Evolutionary conservation across 257 asterid species (phyloP).

Genomic region (Prunella vulgaris): DNA sequence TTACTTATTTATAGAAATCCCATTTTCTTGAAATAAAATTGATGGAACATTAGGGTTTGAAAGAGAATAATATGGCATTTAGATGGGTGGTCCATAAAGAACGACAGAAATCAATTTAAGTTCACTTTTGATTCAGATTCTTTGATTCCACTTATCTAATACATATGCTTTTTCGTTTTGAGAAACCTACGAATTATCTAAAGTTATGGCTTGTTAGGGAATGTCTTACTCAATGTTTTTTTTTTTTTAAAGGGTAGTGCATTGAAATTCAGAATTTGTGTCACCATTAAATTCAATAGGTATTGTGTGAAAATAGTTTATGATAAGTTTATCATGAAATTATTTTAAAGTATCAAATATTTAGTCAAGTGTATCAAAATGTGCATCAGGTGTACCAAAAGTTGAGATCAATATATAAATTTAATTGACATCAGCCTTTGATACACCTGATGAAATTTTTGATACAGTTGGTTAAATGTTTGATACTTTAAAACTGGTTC

Average conservation of each 20-base stretch:
- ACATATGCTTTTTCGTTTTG: neutral
- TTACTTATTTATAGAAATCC: neutral
- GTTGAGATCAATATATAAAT: too few species aligned
- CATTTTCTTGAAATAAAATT: slow-evolving; percentile 6
- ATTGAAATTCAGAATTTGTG: too few species aligned
- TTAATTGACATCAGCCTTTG: too few species aligned
- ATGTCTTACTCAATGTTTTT: neutral
- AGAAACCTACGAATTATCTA: neutral
- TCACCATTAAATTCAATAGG: neutral
- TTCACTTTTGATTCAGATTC: slow-evolving; percentile 7
- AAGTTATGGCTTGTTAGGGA: neutral
- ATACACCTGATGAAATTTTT: too few species aligned
- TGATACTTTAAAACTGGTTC: too few species aligned
- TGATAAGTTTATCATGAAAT: too few species aligned
- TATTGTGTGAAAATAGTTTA: too few species aligned
- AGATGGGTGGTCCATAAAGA: slow-evolving; percentile 8
- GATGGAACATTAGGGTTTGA: neutral
- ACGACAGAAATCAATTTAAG: neutral
- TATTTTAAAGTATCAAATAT: too few species aligned
- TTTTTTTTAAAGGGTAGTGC: neutral
- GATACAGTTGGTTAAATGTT: too few species aligned
- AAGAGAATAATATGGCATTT: neutral
- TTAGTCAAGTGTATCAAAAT: too few species aligned
- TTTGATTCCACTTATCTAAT: neutral
- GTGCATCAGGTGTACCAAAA: too few species aligned